Evolutionary conservation across 1,284 basidiomycete genomes (phyloP).

Genomic region (Pyrrhoderma noxium): DNA sequence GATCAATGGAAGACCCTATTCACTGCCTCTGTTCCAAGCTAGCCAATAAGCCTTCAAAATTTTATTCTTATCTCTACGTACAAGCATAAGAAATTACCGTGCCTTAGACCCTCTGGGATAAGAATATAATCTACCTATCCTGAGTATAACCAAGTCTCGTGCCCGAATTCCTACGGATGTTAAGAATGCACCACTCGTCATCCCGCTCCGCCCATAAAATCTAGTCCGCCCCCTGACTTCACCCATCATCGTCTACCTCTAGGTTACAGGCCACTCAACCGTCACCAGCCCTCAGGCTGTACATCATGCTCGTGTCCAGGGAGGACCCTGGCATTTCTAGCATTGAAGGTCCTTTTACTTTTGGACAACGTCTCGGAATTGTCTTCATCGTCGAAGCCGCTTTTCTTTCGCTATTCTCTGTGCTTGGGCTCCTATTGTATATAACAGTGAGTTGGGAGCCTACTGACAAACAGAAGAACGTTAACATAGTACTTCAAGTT

Average conservation of each 20-base stretch:
- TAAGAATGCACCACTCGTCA: no score
- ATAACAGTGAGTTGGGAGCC: constrained; percentile 14
- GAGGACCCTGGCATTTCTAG: constrained; percentile 2
- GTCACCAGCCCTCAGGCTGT: not conserved
- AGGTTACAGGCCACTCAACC: not conserved
- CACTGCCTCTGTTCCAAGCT: no score
- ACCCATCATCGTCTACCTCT: not conserved
- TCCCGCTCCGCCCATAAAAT: no score
- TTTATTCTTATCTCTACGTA: no score
- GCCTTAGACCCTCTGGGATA: no score
- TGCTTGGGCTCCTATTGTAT: constrained; percentile 16
- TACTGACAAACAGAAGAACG: no score
- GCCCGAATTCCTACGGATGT: no score
- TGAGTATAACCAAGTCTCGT: no score
- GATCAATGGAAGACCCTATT: no score
- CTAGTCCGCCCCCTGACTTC: not conserved
- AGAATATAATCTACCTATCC: no score
- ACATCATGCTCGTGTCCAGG: not conserved
- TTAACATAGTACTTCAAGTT: not conserved
- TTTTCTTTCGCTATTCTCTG: constrained; percentile 17
- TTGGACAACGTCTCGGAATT: constrained; percentile 16
- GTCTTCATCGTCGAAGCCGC: constrained; percentile 19
- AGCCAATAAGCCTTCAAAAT: no score
- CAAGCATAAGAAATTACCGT: no score
- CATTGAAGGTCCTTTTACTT: constrained; percentile 5